Base-by-base conservation (phyloP, 352 stramenopile genomes). In the Phytophthora foliorum region DNA sequence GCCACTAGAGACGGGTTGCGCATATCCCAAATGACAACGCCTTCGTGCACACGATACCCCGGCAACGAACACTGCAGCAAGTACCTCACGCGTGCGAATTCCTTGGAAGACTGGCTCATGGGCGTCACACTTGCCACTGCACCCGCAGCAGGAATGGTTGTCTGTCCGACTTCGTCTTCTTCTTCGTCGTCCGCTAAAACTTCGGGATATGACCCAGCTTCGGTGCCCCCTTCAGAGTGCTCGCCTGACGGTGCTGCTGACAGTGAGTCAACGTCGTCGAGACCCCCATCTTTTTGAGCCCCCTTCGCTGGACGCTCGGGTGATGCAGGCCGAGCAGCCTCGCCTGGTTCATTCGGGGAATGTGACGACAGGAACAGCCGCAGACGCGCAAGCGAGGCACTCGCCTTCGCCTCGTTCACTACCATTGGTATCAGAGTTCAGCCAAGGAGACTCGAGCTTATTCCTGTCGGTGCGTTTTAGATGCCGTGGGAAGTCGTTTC, bases 11-110 rank as follows among this genome's bases (percentile, higher is more conserved):
- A 73, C 41, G 83, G 78, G 51, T 90, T 93, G 21, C 74, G 77
- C 79, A 95, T 88, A 69, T 93, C 88, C 75, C 79, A 91, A 53
- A 93, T 85, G 38, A 78, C 58, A 32, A 95, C 65, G 22, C 84
- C 77, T 32, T 90, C 87, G 39, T 86, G 75, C 6, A 95, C 61
- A 9, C 60, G 69, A 63, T 73, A 86, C 0, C 78, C 82, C 0
- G 77, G 74, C 11, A 93, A 61, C 4, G 75, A 93, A 52, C 84
- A 91, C 64, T 88, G 68, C 11, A 94, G 62, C 17, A 95, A 50
- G 44, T 94, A 88, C 59, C 81, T 85, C 21, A 93, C 80, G 8
- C 83, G 78, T 10, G 75, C 63, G 55, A 88, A 92, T 22, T 93
- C 84, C 38, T 81, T 87, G 7, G 75, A 80, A 2, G 67, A 62